These are phyloP conservation scores for Alisma plantagoaquatica DNA, from an alignment of 106 monocot species.

Conservation along the genomic window DNA sequence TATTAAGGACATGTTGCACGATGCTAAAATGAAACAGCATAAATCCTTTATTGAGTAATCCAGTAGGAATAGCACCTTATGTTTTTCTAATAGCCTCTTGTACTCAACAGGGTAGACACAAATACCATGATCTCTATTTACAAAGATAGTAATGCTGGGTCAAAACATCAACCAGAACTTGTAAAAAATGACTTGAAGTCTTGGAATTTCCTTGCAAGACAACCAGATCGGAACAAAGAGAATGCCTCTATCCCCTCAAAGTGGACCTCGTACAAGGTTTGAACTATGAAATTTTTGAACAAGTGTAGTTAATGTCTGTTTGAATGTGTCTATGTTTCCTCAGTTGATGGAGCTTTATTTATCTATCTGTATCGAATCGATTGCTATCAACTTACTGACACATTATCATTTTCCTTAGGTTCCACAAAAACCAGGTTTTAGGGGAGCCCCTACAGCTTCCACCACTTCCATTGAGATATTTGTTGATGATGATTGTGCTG, in stretches of 20 bases:
- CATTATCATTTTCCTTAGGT: constrained; percentile 18
- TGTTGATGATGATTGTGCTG: constrained; percentile 61
- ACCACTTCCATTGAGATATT: constrained; percentile 58
- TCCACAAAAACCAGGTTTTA: constrained; percentile 40
- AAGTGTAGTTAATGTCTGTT: too few relatives aligned
- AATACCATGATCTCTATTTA: too few relatives aligned
- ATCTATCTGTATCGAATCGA: not conserved
- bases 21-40: too few relatives aligned
- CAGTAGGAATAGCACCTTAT: too few relatives aligned
- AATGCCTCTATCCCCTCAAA: constrained; percentile 55
- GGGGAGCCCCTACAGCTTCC: constrained; percentile 14
- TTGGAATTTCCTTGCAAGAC: constrained; percentile 60
- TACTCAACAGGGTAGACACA: too few relatives aligned
- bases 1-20: too few relatives aligned
- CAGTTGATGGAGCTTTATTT: too few relatives aligned
- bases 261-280: constrained; percentile 84
- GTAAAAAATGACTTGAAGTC: constrained; percentile 20
- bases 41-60: too few relatives aligned
- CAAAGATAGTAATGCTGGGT: constrained; percentile 34
- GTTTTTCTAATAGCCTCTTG: too few relatives aligned
- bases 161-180: constrained; percentile 14
- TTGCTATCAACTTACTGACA: not conserved
- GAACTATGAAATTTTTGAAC: too few relatives aligned
- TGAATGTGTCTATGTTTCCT: too few relatives aligned
- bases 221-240: constrained; percentile 71